Percentiles rank a stretch among this genome's conserved stretches.
Evolutionary conservation across 495 filamentous ascomycete species (phyloP).

Genomic region (Xylaria telfairii): DNA sequence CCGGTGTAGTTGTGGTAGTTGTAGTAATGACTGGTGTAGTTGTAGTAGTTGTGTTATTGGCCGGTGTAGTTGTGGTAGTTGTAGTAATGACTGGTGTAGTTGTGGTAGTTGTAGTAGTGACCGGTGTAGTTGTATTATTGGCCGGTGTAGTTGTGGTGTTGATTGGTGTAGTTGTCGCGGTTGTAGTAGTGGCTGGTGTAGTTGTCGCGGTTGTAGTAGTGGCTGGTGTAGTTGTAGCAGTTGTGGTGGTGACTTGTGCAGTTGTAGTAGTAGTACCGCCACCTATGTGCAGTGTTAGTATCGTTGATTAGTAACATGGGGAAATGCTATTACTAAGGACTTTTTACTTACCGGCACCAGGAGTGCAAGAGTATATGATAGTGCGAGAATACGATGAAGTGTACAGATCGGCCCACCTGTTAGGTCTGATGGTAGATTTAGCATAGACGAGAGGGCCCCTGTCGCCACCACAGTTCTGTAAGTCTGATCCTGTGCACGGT

Average conservation of each 20-base stretch:
- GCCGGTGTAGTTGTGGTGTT: not conserved
- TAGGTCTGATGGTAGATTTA: not conserved
- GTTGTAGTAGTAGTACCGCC: not conserved
- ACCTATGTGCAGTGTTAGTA: not conserved
- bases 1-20: not conserved
- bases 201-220: no score
- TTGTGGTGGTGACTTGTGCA: no score
- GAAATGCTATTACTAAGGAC: not conserved
- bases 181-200: not conserved
- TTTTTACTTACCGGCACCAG: not conserved
- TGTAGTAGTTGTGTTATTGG: not conserved
- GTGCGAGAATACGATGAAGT: not conserved
- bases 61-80: not conserved
- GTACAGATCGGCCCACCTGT: not conserved
- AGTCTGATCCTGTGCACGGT: conserved; percentile 4
- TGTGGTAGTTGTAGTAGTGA: not conserved
- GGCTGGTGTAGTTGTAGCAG: no score
- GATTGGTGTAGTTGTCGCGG: not conserved
- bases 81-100: not conserved
- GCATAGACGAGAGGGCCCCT: conserved; percentile 17
- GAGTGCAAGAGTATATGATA: not conserved
- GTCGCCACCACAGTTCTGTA: conserved; percentile 21
- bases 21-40: not conserved
- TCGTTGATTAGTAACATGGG: not conserved
- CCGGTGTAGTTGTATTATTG: not conserved